phyloP scores from a whole-genome alignment of 2,329 filamentous ascomycete species.

The Ophioceras dolichostomum region DNA sequence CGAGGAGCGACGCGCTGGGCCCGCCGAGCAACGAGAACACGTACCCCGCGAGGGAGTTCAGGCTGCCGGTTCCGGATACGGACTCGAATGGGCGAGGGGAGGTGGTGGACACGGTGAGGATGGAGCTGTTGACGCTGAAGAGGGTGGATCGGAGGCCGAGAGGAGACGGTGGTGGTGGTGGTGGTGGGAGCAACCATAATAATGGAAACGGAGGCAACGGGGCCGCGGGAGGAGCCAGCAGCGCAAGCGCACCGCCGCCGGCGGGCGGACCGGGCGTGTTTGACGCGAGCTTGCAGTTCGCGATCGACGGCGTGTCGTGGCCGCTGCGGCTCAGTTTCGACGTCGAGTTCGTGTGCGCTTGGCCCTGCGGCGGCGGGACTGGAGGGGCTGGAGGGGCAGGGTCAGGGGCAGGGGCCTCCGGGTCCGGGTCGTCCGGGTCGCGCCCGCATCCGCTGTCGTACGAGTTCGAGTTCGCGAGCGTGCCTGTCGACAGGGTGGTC shows the following conservation, averaged over 20 bases:
- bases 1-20: conserved; percentile 57
- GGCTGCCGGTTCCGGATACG: conserved; percentile 42
- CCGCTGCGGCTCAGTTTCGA: conserved; percentile 50
- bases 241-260: conserved; percentile 2
- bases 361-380: conserved; percentile 39
- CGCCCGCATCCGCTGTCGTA: conserved; percentile 63
- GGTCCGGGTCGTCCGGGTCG: too few relatives aligned
- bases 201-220: too few relatives aligned
- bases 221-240: not conserved
- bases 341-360: conserved; percentile 53
- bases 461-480: conserved; percentile 50
- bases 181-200: too few relatives aligned
- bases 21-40: conserved; percentile 44
- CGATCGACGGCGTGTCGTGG: conserved; percentile 50
- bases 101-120: conserved; percentile 51
- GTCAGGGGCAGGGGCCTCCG: too few relatives aligned
- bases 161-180: not conserved
- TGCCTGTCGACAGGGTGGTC: conserved; percentile 53
- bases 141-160: conserved; percentile 7
- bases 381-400: too few relatives aligned
- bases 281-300: conserved; percentile 51
- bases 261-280: conserved; percentile 26
- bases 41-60: conserved; percentile 58
- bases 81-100: conserved; percentile 25
- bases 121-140: conserved; percentile 54